Conservation (phyloP, 768 basidiomycete genomes). For the Cystobasidium tubakii region DNA sequence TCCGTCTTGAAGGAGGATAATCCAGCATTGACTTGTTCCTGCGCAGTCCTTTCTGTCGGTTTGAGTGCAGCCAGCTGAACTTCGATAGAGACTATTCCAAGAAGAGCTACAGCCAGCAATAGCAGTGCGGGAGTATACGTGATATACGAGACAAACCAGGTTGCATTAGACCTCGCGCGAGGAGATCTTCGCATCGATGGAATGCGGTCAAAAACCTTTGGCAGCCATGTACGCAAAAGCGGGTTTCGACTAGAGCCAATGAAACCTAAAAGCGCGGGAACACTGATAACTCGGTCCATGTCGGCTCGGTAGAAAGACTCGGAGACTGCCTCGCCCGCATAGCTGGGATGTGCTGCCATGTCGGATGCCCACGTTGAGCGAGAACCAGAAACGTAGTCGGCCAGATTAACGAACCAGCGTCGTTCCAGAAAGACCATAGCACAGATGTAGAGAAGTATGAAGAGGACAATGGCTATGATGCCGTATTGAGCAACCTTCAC, state of each 20-base stretch:
- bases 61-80: conserved; percentile 74
- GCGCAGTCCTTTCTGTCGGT: conserved; percentile 66
- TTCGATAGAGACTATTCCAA: conserved; percentile 78
- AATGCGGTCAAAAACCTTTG: conserved; percentile 55
- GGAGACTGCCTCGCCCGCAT: not conserved
- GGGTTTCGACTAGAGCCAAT: conserved; percentile 58
- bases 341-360: conserved; percentile 4
- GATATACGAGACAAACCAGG: conserved; percentile 86
- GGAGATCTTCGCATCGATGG: conserved; percentile 54
- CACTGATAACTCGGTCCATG: conserved; percentile 33
- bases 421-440: conserved; percentile 47
- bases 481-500: conserved; percentile 73
- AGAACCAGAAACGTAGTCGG: not conserved
- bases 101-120: conserved; percentile 80
- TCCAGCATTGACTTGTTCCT: conserved; percentile 59
- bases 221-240: conserved; percentile 62
- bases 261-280: conserved; percentile 64
- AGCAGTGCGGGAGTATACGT: conserved; percentile 57
- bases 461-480: conserved; percentile 63
- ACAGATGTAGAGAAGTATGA: conserved; percentile 67
- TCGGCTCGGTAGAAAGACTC: not conserved
- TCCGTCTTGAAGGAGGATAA: conserved; percentile 63
- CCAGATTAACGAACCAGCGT: not conserved
- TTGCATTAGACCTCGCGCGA: conserved; percentile 62
- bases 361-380: conserved; percentile 11